Evolutionary conservation across 495 filamentous ascomycete genomes (phyloP).

Genomic region (Aspergillus haitiensis): DNA sequence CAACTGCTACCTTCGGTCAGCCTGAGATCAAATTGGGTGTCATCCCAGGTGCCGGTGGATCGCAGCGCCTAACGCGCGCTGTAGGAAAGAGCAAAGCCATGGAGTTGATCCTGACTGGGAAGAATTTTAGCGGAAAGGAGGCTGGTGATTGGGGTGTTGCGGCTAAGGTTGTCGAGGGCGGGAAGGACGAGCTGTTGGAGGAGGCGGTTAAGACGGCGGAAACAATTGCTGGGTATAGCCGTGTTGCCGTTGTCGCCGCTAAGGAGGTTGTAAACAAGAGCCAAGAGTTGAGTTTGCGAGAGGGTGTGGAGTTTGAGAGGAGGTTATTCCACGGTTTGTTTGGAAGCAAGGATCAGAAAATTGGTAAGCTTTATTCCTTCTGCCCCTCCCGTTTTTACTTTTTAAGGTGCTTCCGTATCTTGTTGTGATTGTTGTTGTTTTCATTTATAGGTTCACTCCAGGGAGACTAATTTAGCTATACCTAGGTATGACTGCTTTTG

Average conservation of each 20-base stretch:
- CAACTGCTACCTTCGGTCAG: conserved; percentile 84
- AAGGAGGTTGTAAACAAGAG: conserved; percentile 99
- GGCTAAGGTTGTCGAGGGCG: conserved; percentile 73
- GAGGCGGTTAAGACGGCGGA: conserved; percentile 77
- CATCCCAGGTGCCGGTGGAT: conserved; percentile 90
- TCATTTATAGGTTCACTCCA: neutral
- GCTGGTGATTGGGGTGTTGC: conserved; percentile 91
- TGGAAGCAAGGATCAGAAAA: conserved; percentile 93
- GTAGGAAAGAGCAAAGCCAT: conserved; percentile 90
- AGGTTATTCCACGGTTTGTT: conserved; percentile 90
- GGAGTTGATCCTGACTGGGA: conserved; percentile 89
- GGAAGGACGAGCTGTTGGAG: conserved; percentile 75
- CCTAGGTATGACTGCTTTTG: conserved; percentile 86
- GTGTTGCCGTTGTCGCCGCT: conserved; percentile 79
- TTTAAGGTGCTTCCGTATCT: neutral
- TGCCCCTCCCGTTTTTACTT: neutral
- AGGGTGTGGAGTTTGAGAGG: conserved; percentile 93
- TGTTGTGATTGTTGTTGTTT: neutral
- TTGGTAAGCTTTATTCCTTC: conserved; percentile 56
- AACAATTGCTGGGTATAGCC: conserved; percentile 79
- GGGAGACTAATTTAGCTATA: conserved; percentile 20
- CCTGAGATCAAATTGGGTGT: conserved; percentile 93
- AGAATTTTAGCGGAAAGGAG: conserved; percentile 75
- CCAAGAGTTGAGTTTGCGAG: conserved; percentile 79
- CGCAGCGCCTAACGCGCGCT: conserved; percentile 81